These are phyloP conservation scores for Pseudogymnoascus sp. DNA, from an alignment of 2,329 filamentous ascomycete species.

Conservation along the genomic window DNA sequence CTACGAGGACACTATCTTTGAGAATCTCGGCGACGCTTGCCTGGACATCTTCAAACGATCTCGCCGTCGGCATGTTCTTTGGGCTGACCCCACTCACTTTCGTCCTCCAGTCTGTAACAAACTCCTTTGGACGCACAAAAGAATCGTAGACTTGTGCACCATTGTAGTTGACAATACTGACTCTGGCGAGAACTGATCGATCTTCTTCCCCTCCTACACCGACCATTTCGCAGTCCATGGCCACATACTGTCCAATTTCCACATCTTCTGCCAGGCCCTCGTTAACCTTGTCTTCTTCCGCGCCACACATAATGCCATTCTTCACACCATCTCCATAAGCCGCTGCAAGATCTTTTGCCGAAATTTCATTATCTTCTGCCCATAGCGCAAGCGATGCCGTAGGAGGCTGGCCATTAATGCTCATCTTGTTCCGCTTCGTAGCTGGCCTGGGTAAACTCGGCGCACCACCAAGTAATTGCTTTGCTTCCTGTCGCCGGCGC, in stretches of 20 bases:
- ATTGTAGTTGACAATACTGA: slow-evolving; percentile 90
- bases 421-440: slow-evolving; percentile 41
- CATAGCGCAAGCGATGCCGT: slow-evolving; percentile 54
- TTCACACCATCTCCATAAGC: slow-evolving; percentile 53
- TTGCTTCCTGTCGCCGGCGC: slow-evolving; percentile 29
- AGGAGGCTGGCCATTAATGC: slow-evolving; percentile 37
- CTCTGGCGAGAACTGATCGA: slow-evolving; percentile 73
- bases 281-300: slow-evolving; percentile 51
- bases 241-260: slow-evolving; percentile 81
- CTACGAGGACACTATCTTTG: slow-evolving; percentile 66
- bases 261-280: slow-evolving; percentile 55
- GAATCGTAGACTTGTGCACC: slow-evolving; percentile 91
- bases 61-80: slow-evolving; percentile 62
- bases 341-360: slow-evolving; percentile 53
- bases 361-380: slow-evolving; percentile 55
- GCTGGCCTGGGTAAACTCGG: not conserved
- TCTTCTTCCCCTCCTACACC: slow-evolving; percentile 68
- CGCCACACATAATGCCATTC: slow-evolving; percentile 41
- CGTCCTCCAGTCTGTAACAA: slow-evolving; percentile 86
- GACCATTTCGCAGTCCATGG: slow-evolving; percentile 98
- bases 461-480: slow-evolving; percentile 15
- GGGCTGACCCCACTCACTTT: slow-evolving; percentile 74
- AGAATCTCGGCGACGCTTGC: slow-evolving; percentile 63
- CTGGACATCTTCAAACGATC: slow-evolving; percentile 73
- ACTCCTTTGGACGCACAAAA: slow-evolving; percentile 72